Conservation (phyloP, 2,329 filamentous ascomycete species). For the Nigrospora osmanthi region DNA sequence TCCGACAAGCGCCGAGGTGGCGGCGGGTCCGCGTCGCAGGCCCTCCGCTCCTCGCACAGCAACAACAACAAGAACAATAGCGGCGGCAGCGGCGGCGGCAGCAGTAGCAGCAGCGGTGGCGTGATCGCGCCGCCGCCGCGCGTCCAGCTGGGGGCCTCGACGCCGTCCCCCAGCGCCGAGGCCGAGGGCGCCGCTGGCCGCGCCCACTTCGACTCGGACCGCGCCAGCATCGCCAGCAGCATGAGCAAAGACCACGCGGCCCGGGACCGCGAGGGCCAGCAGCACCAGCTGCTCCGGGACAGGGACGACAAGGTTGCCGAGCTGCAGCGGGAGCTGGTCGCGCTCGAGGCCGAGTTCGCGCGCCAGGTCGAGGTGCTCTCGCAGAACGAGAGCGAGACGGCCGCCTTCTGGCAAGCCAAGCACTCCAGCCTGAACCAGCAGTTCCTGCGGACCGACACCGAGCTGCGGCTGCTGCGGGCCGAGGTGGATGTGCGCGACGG, state of each 20-base stretch:
- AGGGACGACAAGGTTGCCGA: conserved; percentile 44
- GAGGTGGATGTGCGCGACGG: conserved; percentile 40
- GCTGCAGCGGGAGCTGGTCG: conserved; percentile 42
- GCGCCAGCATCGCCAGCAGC: conserved; percentile 12
- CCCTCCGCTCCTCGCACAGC: conserved; percentile 7
- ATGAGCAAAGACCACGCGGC: not conserved
- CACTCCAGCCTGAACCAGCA: conserved; percentile 44
- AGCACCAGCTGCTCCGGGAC: conserved; percentile 26
- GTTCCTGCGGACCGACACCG: conserved; percentile 42
- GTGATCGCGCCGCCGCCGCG: conserved; percentile 32
- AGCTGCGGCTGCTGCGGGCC: conserved; percentile 40
- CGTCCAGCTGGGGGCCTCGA: conserved; percentile 26
- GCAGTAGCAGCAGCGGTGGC: conserved; percentile 12
- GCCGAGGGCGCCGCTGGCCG: conserved; percentile 10
- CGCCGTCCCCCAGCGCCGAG: conserved; percentile 20
- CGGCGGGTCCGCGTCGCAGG: not conserved
- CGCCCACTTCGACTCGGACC: not conserved
- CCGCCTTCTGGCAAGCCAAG: conserved; percentile 50
- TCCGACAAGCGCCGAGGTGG: conserved; percentile 36
- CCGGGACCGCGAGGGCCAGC: conserved; percentile 17
- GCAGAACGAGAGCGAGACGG: conserved; percentile 45
- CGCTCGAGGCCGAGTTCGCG: conserved; percentile 46
- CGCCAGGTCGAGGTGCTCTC: conserved; percentile 44
- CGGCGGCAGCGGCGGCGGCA: conserved; percentile 2
- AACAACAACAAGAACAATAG: conserved; percentile 1